These are phyloP conservation scores for Pisolithus thermaeus DNA, from an alignment of 1,284 basidiomycete species.

Conservation along the genomic window DNA sequence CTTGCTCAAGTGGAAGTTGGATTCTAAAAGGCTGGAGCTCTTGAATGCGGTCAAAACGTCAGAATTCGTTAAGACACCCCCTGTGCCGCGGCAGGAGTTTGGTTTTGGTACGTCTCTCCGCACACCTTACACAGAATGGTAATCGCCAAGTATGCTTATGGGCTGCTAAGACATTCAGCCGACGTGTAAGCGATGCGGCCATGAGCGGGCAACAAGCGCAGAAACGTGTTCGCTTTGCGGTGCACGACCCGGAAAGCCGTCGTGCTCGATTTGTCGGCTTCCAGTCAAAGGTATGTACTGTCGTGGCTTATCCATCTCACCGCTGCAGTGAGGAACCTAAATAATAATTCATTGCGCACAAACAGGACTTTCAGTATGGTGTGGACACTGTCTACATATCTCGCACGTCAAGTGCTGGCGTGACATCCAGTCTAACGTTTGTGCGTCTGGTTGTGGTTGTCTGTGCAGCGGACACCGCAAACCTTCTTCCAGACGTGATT, in stretches of 20 bases:
- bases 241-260: constrained; percentile 37
- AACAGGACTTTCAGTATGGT: constrained; percentile 65
- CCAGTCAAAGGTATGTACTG: constrained; percentile 64
- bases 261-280: constrained; percentile 71
- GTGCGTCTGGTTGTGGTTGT: constrained; percentile 63
- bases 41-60: constrained; percentile 51
- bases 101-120: constrained; percentile 30
- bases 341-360: not conserved
- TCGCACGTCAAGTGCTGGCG: constrained; percentile 65
- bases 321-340: not conserved
- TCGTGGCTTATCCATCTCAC: not conserved
- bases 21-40: constrained; percentile 63
- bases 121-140: not conserved
- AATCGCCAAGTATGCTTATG: not conserved
- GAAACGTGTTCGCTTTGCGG: constrained; percentile 48
- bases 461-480: constrained; percentile 33
- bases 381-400: constrained; percentile 60
- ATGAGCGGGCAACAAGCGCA: constrained; percentile 28
- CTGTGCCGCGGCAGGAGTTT: constrained; percentile 21
- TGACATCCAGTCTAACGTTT: constrained; percentile 40
- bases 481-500: not conserved
- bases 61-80: constrained; percentile 20
- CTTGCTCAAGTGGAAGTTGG: constrained; percentile 64
- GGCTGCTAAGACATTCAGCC: constrained; percentile 31
- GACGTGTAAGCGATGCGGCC: constrained; percentile 34